A percentile compares a stretch with the other conserved stretches of the same genome.
Conservation (phyloP, 768 basidiomycete genomes). For the Podaxis rugospora region DNA sequence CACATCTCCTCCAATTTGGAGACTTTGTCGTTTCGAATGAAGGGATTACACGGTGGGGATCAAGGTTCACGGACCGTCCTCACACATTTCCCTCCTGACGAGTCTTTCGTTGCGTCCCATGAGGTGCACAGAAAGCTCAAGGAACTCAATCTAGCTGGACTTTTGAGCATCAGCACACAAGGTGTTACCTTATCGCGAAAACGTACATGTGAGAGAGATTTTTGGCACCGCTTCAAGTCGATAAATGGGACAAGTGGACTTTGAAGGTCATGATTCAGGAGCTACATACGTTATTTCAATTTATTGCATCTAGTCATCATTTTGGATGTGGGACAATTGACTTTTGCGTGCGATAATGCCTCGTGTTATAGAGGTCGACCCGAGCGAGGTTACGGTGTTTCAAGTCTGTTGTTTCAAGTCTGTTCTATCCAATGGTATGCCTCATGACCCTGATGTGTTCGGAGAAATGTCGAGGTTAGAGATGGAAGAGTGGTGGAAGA, state of each 20-base stretch:
- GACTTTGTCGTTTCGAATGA: slow-evolving; percentile 3
- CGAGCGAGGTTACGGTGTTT: background rate
- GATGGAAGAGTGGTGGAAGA: slow-evolving; percentile 6
- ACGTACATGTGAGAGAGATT: background rate
- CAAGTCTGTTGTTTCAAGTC: slow-evolving; percentile 8
- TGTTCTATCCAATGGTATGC: slow-evolving; percentile 1
- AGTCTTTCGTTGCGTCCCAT: background rate
- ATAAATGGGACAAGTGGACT: slow-evolving; percentile 8
- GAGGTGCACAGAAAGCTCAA: background rate
- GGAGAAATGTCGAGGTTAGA: background rate
- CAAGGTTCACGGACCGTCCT: background rate
- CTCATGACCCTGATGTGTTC: slow-evolving; percentile 1
- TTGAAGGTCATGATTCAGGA: background rate
- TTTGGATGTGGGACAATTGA: background rate
- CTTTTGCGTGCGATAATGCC: background rate
- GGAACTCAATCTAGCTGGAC: background rate
- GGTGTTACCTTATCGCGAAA: background rate
- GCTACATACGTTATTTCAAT: background rate
- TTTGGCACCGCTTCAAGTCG: background rate
- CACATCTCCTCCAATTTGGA: slow-evolving; percentile 4
- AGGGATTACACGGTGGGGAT: slow-evolving; percentile 3
- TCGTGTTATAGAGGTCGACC: background rate
- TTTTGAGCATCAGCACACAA: background rate
- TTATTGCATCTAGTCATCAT: background rate
- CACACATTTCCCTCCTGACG: slow-evolving; percentile 1